Evolutionary conservation across 1,284 basidiomycete genomes (phyloP), one percentile per base, ranked within the genome.

Genomic region (Apiotrichum domesticum): DNA sequence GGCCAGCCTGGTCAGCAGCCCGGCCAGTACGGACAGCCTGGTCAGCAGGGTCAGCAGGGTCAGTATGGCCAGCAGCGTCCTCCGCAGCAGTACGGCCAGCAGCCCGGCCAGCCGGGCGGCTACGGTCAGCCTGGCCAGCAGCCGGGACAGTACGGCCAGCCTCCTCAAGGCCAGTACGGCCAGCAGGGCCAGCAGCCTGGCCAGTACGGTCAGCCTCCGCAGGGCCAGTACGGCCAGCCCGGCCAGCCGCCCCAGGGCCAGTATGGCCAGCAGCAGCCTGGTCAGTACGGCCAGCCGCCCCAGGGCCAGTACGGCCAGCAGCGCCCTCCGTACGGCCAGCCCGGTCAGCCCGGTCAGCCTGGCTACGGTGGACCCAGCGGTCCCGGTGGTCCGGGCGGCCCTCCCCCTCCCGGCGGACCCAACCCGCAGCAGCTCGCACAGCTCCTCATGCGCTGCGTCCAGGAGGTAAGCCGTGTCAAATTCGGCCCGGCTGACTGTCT

Each of bases 401-500:
- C 66, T 15, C 60, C 53, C 40, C 58, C 46, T 53, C 66, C 9
- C 70, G 71, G 62, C 71, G 71, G 62, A 68, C 70, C 14, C 73
- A 65, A 43, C 50, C 9, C 50, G 3, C 33, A 43, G 40, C 33
- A 33, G 40, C 42, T 51, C 40, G 6, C 14, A 10, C 56, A 55
- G 34, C 43, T 68, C 21, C 61, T 77, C 14, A 63, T 70, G 57
- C 67, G 73, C 40, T 76, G 74, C 63, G 76, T 79, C 37, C 66
- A 70, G 58, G 78, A 79, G 53, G 73, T 75, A 46, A 64, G 73
- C 63, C 8, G 1, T n/a, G 5, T 4, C 10, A 66, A 68, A 39
- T 67, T 66, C 11, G 67, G 70, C 41, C 50, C 52, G 15, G 51
- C 65, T 40, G 29, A 41, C 46, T 2, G 10, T 15, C 5, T 52